Conservation (phyloP, 2,329 filamentous ascomycete species). For the Aspergillus sclerotialis region DNA sequence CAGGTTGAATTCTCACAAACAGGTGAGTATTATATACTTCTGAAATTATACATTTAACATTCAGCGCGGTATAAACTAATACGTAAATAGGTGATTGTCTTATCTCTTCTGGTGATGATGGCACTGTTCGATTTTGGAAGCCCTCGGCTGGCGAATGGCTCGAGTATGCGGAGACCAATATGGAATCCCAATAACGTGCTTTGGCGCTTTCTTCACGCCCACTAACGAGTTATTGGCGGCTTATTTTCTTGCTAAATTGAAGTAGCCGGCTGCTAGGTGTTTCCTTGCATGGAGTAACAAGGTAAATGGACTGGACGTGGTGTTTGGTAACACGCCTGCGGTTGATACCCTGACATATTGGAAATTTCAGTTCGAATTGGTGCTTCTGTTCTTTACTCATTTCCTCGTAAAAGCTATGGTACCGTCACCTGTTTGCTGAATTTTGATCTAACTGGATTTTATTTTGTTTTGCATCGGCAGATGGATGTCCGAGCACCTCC, state of each 20-base stretch:
- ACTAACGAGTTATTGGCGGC: no score
- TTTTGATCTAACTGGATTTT: no score
- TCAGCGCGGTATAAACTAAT: slow-evolving; percentile 2
- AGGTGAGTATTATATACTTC: slow-evolving; percentile 20
- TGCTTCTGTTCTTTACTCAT: no score
- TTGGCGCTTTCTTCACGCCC: not conserved
- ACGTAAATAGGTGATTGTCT: slow-evolving; percentile 33
- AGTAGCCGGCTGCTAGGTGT: no score
- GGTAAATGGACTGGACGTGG: no score
- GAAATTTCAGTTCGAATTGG: not conserved
- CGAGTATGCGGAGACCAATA: slow-evolving; percentile 37
- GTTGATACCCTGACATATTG: not conserved
- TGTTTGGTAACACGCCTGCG: no score
- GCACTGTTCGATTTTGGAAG: slow-evolving; percentile 37
- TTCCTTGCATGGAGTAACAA: no score
- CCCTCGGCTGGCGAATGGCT: slow-evolving; percentile 38
- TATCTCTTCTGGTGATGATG: slow-evolving; percentile 38
- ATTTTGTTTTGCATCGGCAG: no score
- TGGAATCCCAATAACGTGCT: slow-evolving; percentile 24
- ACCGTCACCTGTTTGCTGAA: no score
- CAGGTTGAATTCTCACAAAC: slow-evolving; percentile 39
- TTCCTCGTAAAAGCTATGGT: no score
- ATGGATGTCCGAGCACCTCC: no score
- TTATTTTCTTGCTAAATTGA: not conserved
- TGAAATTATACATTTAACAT: not conserved